A percentile compares a stretch with the other conserved stretches of the same genome.
Evolutionary conservation across 169 alveolate genomes (phyloP).

Genomic region (Eimeria acervulina): DNA sequence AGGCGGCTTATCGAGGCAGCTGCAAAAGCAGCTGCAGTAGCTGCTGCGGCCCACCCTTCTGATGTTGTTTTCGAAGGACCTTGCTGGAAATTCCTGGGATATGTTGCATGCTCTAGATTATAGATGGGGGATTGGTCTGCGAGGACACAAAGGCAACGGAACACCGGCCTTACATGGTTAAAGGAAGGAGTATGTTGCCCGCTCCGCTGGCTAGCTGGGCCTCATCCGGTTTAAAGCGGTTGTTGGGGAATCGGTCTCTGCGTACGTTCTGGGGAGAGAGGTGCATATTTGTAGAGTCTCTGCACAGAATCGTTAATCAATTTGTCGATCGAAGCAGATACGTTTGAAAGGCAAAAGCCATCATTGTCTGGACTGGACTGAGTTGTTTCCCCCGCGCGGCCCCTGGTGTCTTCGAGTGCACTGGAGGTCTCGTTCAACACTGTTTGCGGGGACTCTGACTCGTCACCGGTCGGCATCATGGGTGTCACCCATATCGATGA

Average conservation of each 20-base stretch:
- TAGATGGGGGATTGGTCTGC: neutral
- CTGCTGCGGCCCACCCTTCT: slow-evolving; percentile 58
- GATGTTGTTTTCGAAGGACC: neutral
- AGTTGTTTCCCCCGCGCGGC: neutral
- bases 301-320: neutral
- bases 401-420: neutral
- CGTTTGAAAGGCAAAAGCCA: slow-evolving; percentile 26
- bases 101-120: neutral
- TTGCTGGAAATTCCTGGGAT: neutral
- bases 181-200: neutral
- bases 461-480: neutral
- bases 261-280: neutral
- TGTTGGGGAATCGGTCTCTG: neutral
- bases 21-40: slow-evolving; percentile 63
- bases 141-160: neutral
- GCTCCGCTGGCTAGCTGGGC: neutral
- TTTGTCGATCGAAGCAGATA: slow-evolving; percentile 45
- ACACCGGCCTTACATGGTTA: neutral
- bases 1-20: slow-evolving; percentile 20
- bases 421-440: neutral
- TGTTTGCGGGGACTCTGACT: neutral
- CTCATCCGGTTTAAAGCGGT: neutral
- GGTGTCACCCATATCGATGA: neutral
- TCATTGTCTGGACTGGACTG: neutral
- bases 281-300: neutral